These are phyloP conservation scores for Termitomyces sp. DNA, from an alignment of 768 basidiomycete genomes.

Conservation along the genomic window DNA sequence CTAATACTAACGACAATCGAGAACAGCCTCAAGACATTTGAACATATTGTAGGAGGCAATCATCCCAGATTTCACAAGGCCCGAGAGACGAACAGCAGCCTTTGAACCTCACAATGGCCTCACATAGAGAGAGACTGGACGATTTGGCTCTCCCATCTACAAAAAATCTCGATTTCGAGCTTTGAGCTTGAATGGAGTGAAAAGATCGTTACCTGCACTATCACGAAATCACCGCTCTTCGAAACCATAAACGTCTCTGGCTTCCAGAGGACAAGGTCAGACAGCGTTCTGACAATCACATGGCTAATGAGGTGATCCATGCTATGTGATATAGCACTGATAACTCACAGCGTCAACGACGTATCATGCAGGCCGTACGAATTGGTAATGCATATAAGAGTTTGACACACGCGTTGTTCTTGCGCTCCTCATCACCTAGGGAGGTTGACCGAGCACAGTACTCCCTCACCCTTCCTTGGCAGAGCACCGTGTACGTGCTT, in stretches of 20 bases:
- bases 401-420: conserved; percentile 89
- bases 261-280: conserved; percentile 95
- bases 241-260: conserved; percentile 95
- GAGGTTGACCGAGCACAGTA: conserved; percentile 64
- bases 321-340: conserved; percentile 89
- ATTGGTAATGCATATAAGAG: conserved; percentile 95
- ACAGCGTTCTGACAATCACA: conserved; percentile 75
- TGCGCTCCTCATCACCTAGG: conserved; percentile 63
- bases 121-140: conserved; percentile 83
- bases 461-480: conserved; percentile 88
- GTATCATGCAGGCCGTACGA: conserved; percentile 50
- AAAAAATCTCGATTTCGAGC: not conserved
- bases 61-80: conserved; percentile 49
- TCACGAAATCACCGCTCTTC: conserved; percentile 90
- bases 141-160: conserved; percentile 94
- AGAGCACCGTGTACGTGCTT: no score
- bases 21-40: conserved; percentile 58
- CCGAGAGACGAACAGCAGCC: conserved; percentile 73
- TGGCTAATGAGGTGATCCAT: conserved; percentile 78
- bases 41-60: conserved; percentile 64
- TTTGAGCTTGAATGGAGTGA: not conserved
- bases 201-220: conserved; percentile 49
- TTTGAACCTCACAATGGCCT: conserved; percentile 93
- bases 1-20: conserved; percentile 37
- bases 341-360: not conserved